Base-by-base conservation (phyloP, 169 alveolate genomes). In the Plasmodium fragile region DNA sequence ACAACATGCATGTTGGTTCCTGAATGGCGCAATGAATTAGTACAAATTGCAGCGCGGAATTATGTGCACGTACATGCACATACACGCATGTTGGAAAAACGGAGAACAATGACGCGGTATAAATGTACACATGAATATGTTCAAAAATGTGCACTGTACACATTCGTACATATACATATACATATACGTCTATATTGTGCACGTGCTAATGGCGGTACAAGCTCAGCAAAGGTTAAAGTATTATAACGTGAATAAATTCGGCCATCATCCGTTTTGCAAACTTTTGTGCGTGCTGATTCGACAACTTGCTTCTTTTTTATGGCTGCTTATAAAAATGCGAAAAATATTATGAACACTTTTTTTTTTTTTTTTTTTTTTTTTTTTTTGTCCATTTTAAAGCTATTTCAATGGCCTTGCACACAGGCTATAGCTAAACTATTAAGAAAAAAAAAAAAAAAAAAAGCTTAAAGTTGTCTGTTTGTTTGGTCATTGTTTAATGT, bases 21-120 rank as follows among this genome's bases (percentile, higher is more conserved):
- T 82, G 81, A 82, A 65, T 39, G 55, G 65, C 45, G 18, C 18
- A 83, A 71, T 11, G n/a, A 83, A 83, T 70, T 83, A 70, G 52
- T 71, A 53, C 55, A 55, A 81, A 52, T n/a, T 53, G 36, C 41
- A 4, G 43, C 91, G 53, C 30, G 25, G 34, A 41, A 39, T 83
- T 83, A 52, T 73, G 93, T 85, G 93, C 93, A 85, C 93, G 79
- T 72, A 36, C 36, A 16, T 85, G 93, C 93, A 85, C 93, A 75
- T 43, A 49, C 13, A 36, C 43, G 93, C 93, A 73, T 55, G 70
- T 55, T 11, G 69, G 53, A 78, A 78, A 41, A 78, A 41, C 30
- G 11, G 25, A 16, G 41, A 18, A 32, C 11, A 41, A 80, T 25
- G 69, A 30, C 30, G 52, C 75, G 65, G 65, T 36, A 22, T 70